These are phyloP conservation scores for Hemisphaericaspora xylanilytica DNA, from an alignment of 1,139 yeast genomes.

Conservation along the genomic window DNA sequence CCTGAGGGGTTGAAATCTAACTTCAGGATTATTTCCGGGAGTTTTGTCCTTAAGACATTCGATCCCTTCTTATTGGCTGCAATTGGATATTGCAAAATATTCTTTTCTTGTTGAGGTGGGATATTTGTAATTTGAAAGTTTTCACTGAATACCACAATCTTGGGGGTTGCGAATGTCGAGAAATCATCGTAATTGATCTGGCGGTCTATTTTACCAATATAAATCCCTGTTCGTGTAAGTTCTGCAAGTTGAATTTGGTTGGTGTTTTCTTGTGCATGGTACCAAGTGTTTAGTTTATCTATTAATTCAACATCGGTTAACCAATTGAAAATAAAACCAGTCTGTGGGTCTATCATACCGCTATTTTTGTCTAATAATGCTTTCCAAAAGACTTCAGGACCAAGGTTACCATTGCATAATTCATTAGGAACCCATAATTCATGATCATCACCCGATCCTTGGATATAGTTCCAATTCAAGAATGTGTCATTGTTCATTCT, in stretches of 20 bases:
- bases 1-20: slow-evolving; percentile 16
- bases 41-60: slow-evolving; percentile 45
- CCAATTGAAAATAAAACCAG: slow-evolving; percentile 35
- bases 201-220: slow-evolving; percentile 27
- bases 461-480: slow-evolving; percentile 54
- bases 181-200: slow-evolving; percentile 16
- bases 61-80: slow-evolving; percentile 62
- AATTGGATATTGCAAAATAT: slow-evolving; percentile 23
- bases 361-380: slow-evolving; percentile 17
- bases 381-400: slow-evolving; percentile 60
- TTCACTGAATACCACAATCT: slow-evolving; percentile 27
- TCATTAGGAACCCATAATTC: slow-evolving; percentile 71
- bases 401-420: slow-evolving; percentile 38
- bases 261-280: slow-evolving; percentile 5
- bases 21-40: slow-evolving; percentile 36
- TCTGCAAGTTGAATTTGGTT: neutral
- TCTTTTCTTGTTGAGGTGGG: slow-evolving; percentile 16
- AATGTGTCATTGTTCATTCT: slow-evolving; percentile 5
- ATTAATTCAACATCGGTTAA: slow-evolving; percentile 27
- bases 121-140: slow-evolving; percentile 17
- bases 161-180: slow-evolving; percentile 11
- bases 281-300: slow-evolving; percentile 13
- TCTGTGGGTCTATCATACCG: slow-evolving; percentile 25
- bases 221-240: slow-evolving; percentile 25
- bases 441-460: slow-evolving; percentile 94